Conservation (phyloP, 2,329 filamentous ascomycete genomes). For the Pyrenophora graminea region DNA sequence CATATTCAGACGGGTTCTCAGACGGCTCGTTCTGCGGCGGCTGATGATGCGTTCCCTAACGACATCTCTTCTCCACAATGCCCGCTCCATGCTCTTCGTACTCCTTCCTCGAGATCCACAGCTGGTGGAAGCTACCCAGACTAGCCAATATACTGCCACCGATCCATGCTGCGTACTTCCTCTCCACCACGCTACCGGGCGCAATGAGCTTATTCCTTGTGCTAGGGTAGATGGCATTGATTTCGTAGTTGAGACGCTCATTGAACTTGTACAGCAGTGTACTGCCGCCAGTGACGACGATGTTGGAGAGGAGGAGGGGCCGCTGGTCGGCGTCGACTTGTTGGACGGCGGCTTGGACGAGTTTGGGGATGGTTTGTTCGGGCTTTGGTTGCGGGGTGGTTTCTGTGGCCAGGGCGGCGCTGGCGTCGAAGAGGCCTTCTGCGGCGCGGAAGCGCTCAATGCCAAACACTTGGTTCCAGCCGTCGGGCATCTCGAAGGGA, state of each 20-base stretch:
- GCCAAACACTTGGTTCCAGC: constrained; percentile 93
- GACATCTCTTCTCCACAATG: constrained; percentile 96
- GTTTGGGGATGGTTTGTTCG: constrained; percentile 78
- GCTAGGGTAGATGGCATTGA: constrained; percentile 79
- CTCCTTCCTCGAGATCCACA: constrained; percentile 98
- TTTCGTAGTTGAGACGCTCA: constrained; percentile 83
- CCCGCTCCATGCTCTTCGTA: constrained; percentile 91
- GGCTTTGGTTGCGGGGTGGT: constrained; percentile 63
- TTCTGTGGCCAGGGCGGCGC: constrained; percentile 65
- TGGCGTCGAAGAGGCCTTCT: constrained; percentile 90
- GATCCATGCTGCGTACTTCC: constrained; percentile 93
- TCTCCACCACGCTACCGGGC: constrained; percentile 81
- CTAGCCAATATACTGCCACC: constrained; percentile 95
- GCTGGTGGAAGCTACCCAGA: constrained; percentile 96
- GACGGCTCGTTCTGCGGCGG: constrained; percentile 64
- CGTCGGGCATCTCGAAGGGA: constrained; percentile 96
- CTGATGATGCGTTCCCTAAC: constrained; percentile 56
- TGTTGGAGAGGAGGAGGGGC: constrained; percentile 79
- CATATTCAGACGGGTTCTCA: too few species aligned
- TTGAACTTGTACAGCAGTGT: constrained; percentile 89
- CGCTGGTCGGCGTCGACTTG: constrained; percentile 89
- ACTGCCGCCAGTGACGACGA: constrained; percentile 89
- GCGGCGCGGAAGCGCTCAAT: constrained; percentile 82
- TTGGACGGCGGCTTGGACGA: constrained; percentile 76
- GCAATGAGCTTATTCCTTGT: constrained; percentile 87